These are phyloP conservation scores for Rhizophagus clarus DNA, from an alignment of 192 early-diverging fungal genomes.

Conservation along the genomic window DNA sequence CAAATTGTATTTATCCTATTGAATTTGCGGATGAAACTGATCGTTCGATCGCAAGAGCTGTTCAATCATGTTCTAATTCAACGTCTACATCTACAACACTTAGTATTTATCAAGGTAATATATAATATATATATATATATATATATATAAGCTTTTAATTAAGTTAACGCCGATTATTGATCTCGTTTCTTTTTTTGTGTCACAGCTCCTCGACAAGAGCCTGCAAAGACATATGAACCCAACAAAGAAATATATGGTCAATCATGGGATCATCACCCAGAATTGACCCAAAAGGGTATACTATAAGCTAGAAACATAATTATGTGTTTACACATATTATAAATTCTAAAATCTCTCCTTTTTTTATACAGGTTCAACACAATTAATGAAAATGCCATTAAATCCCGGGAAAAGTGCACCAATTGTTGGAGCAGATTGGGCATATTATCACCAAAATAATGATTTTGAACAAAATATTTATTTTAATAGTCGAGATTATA, in stretches of 20 bases:
- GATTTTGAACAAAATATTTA: not conserved
- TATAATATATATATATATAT: not conserved
- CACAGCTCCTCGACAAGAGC: not conserved
- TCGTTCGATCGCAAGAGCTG: not conserved
- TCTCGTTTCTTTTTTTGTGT: not conserved
- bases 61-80: not conserved
- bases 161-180: too few relatives aligned
- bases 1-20: not conserved
- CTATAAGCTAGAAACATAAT: too few relatives aligned
- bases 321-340: too few relatives aligned
- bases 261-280: not conserved
- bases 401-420: constrained; percentile 2
- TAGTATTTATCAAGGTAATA: not conserved
- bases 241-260: not conserved
- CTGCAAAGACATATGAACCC: not conserved
- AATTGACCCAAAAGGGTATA: not conserved
- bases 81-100: not conserved
- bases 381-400: not conserved
- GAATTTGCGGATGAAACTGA: constrained; percentile 14
- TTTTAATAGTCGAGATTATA: not conserved
- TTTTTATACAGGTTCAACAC: not conserved
- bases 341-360: not conserved
- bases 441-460: not conserved
- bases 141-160: not conserved
- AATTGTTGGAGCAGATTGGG: not conserved